Evolutionary conservation across 1,284 basidiomycete species (phyloP).

Genomic region (Cryptococcus sp.): DNA sequence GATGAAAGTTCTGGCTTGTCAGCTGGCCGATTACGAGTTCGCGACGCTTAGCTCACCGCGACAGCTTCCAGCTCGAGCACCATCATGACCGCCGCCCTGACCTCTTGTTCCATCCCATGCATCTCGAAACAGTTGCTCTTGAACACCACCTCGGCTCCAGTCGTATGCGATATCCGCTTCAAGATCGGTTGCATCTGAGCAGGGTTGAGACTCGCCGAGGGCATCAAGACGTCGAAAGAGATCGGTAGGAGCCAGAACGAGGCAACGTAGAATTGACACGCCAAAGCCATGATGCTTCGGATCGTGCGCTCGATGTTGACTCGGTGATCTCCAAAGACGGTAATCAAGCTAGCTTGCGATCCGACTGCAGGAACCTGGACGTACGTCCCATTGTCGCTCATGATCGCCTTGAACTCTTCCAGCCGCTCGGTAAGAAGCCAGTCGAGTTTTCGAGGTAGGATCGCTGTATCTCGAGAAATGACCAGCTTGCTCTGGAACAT

Average conservation of each 20-base stretch:
- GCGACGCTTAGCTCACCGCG: constrained; percentile 56
- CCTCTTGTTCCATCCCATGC: constrained; percentile 91
- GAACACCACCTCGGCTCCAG: constrained; percentile 92
- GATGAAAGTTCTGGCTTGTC: constrained; percentile 71
- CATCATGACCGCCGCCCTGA: constrained; percentile 76
- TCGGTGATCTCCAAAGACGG: constrained; percentile 88
- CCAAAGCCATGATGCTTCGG: constrained; percentile 92
- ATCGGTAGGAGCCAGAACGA: constrained; percentile 93
- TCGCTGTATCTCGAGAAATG: constrained; percentile 86
- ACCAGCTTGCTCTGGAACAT: constrained; percentile 75
- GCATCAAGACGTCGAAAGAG: constrained; percentile 85
- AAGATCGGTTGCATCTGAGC: constrained; percentile 78
- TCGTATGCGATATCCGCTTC: constrained; percentile 77
- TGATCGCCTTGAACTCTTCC: constrained; percentile 83
- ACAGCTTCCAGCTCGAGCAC: constrained; percentile 86
- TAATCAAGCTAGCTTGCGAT: constrained; percentile 72
- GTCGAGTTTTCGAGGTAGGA: constrained; percentile 92
- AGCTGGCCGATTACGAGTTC: background rate
- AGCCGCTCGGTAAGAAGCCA: constrained; percentile 93
- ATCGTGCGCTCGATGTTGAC: constrained; percentile 95
- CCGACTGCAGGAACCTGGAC: constrained; percentile 83
- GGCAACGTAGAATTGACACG: constrained; percentile 92
- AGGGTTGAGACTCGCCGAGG: constrained; percentile 67
- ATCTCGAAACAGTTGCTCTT: constrained; percentile 97
- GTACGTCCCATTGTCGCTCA: constrained; percentile 95